Evolutionary conservation across 257 asterid genomes (phyloP), one percentile per base, ranked within the genome.

Genomic region (Nicotiana obtusifolia): DNA sequence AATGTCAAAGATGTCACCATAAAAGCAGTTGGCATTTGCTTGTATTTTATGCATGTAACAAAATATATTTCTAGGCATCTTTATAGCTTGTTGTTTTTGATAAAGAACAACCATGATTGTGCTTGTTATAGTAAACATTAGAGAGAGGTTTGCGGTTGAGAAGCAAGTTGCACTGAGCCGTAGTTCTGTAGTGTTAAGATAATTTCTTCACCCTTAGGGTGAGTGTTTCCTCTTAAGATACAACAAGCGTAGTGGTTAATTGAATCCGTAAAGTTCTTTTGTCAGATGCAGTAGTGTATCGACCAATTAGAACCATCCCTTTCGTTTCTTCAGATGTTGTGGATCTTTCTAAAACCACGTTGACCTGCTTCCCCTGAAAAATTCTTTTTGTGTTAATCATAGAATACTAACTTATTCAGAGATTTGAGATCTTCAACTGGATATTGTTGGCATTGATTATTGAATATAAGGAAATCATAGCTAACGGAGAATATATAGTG

Each of bases 61-160:
- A 33, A 66, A 57, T 8, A 66, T 30, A 30, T 1, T 2, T 64
- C 5, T 14, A 28, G 71, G 37, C 7, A 65, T 20, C 49, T 71
- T 10, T 69, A 69, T 41, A 69, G 33, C 33, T 20, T 41, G 0
- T 20, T 37, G 78, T 71, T 71, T 44, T 44, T 71, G 11, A 71
- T 71, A 49, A 71, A 44, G 57, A 44, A 49, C 24, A 15, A 47
- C 41, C 22, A 15, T 49, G 61, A 14, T 11, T 75, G 26, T 75
- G 79, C 44, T 75, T 75, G 61, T 47, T 47, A 73, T 73, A 47
- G 62, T 73, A 22, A 73, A 73, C 61, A 47, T 73, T 52, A 52
- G 64, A 75, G 62, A 7, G 44, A 49, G 80, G 44, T 75, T 49
- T 75, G 62, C 62, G 4, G 37, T 49, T 24, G 80, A 49, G 79